Percentiles rank a stretch among this genome's conserved stretches.
Evolutionary conservation across 257 asterid genomes (phyloP).

Genomic region (Solanum pinnatisectum): DNA sequence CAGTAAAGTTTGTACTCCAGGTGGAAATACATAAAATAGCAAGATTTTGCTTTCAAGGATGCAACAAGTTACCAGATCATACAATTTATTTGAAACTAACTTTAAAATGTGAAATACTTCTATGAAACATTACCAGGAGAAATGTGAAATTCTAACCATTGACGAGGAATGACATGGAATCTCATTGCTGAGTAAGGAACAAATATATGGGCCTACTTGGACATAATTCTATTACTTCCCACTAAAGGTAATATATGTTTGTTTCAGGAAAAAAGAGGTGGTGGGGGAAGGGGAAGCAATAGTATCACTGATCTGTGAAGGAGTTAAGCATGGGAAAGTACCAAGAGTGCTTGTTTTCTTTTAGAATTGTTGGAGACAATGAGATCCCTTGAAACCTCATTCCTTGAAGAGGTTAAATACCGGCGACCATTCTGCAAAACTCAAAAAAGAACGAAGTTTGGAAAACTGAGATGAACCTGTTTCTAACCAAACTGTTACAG

Average conservation of each 20-base stretch:
- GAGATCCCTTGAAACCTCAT: slow-evolving; percentile 97
- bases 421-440: slow-evolving; percentile 92
- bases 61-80: not conserved
- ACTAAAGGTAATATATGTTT: not conserved
- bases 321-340: slow-evolving; percentile 25
- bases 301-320: slow-evolving; percentile 2
- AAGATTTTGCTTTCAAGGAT: not conserved
- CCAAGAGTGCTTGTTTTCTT: slow-evolving; percentile 94
- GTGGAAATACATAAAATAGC: not conserved
- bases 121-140: not conserved
- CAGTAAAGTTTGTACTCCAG: not conserved
- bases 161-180: not conserved
- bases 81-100: not conserved
- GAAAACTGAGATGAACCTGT: not conserved
- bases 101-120: not conserved
- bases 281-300: not conserved
- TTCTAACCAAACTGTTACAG: not conserved
- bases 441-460: slow-evolving; percentile 1
- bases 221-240: not conserved
- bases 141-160: not conserved
- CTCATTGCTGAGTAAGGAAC: not conserved
- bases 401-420: slow-evolving; percentile 86
- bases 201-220: not conserved
- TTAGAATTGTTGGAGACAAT: slow-evolving; percentile 67
- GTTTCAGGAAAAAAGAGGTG: not conserved